Base-by-base conservation (phyloP, 371 early-diverging fungal genomes). In the Saksenaea vasiformis region DNA sequence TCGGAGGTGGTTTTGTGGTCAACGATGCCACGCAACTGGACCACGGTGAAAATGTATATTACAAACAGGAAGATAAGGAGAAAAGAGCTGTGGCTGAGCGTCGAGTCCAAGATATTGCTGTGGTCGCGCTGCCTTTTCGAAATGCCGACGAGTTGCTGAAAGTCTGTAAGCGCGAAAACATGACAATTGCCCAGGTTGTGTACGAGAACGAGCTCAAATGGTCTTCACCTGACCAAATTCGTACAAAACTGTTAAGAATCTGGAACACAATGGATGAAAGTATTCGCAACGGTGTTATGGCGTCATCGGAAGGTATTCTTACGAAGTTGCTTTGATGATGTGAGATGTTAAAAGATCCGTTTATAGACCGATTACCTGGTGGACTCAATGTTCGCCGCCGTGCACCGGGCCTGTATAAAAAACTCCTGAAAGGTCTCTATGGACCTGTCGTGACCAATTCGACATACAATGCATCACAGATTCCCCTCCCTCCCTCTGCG, bases 1-100 rank as follows among this genome's bases (percentile, higher is more conserved):
- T 96, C 71, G 97, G 97, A 22, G 97, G 97, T 58, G 98, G 98
- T 1, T 97, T 97, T 77, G 96, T 97, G 15, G 93, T 97, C 36
- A 95, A 95, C 72, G 96, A 93, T 26, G 80, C 86, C 44, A 94
- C 95, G 0, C 90, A 92, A 61, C 68, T 93, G 14, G 88, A 87
- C 35, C 93, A 93, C 66, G 94, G 92, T 67, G 94, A 92, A 68
- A 95, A 95, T 69, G 90, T 91, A 4, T 95, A 87, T 65, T 95
- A 90, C 74, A 92, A 91, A 69, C 79, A 83, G 54, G 76, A 79
- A 56, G 64, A 65, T 5, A n/a, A 47, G 22, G 51, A 47, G 22
- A 58, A 54, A 44, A 47, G 53, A 17, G 62, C 44, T 15, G 71
- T 71, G 0, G 73, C 72, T 11, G 73, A 76, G 27, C 85, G 87